Base-by-base conservation (phyloP, 805 yeast genomes). In the Wickerhamomyces bovis region DNA sequence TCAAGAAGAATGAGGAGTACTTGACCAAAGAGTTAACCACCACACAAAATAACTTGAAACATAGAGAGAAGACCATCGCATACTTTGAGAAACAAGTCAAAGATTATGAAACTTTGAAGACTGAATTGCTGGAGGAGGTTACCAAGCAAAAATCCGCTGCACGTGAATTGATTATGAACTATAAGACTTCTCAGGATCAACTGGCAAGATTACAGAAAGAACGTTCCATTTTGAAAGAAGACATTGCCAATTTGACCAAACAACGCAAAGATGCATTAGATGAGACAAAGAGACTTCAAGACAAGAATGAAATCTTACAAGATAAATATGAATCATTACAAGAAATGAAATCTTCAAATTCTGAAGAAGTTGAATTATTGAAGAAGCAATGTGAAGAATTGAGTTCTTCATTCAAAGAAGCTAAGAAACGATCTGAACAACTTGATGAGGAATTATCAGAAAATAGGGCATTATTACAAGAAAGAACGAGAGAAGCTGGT, bases 391-490 rank as follows among this genome's bases (percentile, higher is more conserved):
- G 81, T 49, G 92, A 87, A 44, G 96, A 88, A 56, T 62, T 85
- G 43, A 59, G 73, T 3, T 76, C 85, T 74, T 78, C 85, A 45
- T 66, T 81, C 36, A 76, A 77, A 50, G 98, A 94, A 55, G 69
- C 81, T 2, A 74, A 72, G 39, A 71, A 71, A 44, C 75, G 78
- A 51, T 70, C 78, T 20, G 89, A 85, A 47, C 76, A 80, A 2
- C 62, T 90, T 25, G 89, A 86, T 54, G 96, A 89, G 47, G 97
- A 90, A 58, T 66, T 92, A n/a, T 69, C 76, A 11, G 97, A 90
- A 48, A 70, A 86, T 5, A 76, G 88, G 46, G 75, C 78, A 28
- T 71, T 82, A 63, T 65, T 90, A 3, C 94, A 83, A 58, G 96
- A 89, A 57, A 77, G 95, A 50, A 80, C 86, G 0, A 72, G 90